These are phyloP conservation scores for Striga asiatica DNA, from an alignment of 257 asterid species.

Conservation along the genomic window DNA sequence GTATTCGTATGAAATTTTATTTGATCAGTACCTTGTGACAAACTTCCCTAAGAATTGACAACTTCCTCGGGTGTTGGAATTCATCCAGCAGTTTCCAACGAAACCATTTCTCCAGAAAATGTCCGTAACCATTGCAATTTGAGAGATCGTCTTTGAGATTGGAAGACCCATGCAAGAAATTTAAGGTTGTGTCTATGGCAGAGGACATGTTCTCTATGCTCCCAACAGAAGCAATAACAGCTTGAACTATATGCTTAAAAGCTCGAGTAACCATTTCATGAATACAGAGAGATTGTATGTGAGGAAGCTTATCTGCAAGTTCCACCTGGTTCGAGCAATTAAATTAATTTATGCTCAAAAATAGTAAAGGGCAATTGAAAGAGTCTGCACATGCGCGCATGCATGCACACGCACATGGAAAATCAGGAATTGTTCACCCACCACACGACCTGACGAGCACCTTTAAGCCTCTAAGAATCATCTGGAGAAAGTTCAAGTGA, in stretches of 20 bases:
- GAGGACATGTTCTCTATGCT: conserved; percentile 45
- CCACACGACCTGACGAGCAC: conserved; percentile 96
- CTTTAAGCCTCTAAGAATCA: conserved; percentile 86
- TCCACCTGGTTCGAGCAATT: conserved; percentile 63
- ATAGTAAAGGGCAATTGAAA: conserved; percentile 1
- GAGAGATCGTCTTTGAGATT: conserved; percentile 35
- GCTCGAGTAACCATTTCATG: conserved; percentile 99
- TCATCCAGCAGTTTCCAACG: conserved; percentile 79
- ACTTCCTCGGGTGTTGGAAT: conserved; percentile 57
- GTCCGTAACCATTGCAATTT: conserved; percentile 61
- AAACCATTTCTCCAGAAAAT: conserved; percentile 56
- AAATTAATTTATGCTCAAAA: conserved; percentile 14
- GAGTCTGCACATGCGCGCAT: not conserved
- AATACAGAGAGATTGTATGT: conserved; percentile 89
- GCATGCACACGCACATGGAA: not conserved
- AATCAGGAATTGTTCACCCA: conserved; percentile 30
- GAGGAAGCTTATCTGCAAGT: conserved; percentile 95
- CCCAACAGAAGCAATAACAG: conserved; percentile 82
- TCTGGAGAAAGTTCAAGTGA: conserved; percentile 99
- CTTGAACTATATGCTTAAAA: conserved; percentile 77
- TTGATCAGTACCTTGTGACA: conserved; percentile 71
- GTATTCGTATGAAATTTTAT: conserved; percentile 11
- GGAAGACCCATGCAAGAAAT: conserved; percentile 75
- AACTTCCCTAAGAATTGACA: conserved; percentile 85
- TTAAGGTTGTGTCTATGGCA: conserved; percentile 66